Percentiles rank a stretch among this genome's conserved stretches.
Conservation (phyloP, 345 rosid species). For the Anacardium occidentale region DNA sequence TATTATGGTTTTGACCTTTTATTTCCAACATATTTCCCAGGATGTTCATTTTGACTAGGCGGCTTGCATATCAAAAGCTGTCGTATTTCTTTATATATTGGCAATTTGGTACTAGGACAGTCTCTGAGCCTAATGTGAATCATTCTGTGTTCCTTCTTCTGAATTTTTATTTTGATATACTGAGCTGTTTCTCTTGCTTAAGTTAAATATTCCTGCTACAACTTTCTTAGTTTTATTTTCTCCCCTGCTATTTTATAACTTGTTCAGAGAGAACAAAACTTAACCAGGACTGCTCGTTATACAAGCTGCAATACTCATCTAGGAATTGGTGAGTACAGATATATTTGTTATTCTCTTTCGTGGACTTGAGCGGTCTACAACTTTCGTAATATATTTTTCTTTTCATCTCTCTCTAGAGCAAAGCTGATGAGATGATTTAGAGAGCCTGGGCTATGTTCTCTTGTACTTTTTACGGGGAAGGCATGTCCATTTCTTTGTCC, state of each 20-base stretch:
- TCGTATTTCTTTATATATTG: no score
- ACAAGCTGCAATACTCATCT: constrained; percentile 63
- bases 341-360: constrained; percentile 3
- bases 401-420: constrained; percentile 36
- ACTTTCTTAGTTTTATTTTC: not conserved
- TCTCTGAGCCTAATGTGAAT: no score
- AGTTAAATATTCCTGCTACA: not conserved
- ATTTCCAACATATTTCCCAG: no score
- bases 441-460: constrained; percentile 54
- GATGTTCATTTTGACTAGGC: no score
- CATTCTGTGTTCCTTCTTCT: not conserved
- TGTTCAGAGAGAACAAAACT: constrained; percentile 54
- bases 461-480: constrained; percentile 58
- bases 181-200: not conserved
- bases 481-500: constrained; percentile 18
- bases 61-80: no score
- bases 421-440: constrained; percentile 57
- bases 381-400: not conserved
- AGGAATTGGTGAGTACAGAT: constrained; percentile 45
- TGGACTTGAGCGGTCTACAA: not conserved
- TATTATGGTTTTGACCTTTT: no score
- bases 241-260: not conserved
- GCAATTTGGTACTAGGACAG: no score
- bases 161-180: not conserved
- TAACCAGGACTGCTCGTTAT: constrained; percentile 59